phyloP scores from a whole-genome alignment of 2,329 filamentous ascomycete genomes.

The Colletotrichum sp. region DNA sequence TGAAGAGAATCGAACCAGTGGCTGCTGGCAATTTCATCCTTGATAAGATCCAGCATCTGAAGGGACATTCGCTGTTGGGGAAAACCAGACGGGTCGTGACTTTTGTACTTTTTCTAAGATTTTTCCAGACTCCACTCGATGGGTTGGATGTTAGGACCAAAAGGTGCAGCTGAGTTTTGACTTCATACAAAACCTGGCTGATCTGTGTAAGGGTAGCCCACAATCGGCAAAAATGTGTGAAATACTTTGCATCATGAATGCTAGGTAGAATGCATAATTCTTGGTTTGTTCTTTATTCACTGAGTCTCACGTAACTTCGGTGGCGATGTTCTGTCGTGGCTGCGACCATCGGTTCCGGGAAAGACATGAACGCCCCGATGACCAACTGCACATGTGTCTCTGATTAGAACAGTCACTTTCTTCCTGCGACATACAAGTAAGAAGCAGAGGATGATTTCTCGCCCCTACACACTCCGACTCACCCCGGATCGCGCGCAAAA shows the following conservation, averaged over 20 bases:
- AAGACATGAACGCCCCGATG: background rate
- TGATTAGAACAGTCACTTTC: background rate
- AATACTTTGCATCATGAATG: background rate
- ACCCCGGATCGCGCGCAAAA: background rate
- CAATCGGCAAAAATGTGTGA: background rate
- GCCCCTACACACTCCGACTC: no score
- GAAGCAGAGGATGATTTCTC: background rate
- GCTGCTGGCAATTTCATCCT: background rate
- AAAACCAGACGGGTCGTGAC: background rate
- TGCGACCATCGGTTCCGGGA: background rate
- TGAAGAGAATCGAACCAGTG: background rate
- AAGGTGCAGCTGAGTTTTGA: background rate
- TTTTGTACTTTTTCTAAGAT: background rate
- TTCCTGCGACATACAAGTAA: background rate
- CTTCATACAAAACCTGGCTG: background rate
- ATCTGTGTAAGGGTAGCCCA: background rate
- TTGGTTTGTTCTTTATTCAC: no score
- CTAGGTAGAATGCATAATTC: no score
- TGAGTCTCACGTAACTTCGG: background rate
- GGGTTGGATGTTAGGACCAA: background rate
- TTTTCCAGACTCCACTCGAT: background rate
- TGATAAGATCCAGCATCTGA: background rate
- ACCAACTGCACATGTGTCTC: background rate
- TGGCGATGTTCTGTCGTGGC: background rate
- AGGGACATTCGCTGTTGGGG: background rate